phyloP scores from a whole-genome alignment of 2,329 filamentous ascomycete species.

The Ceratocystis variospora region DNA sequence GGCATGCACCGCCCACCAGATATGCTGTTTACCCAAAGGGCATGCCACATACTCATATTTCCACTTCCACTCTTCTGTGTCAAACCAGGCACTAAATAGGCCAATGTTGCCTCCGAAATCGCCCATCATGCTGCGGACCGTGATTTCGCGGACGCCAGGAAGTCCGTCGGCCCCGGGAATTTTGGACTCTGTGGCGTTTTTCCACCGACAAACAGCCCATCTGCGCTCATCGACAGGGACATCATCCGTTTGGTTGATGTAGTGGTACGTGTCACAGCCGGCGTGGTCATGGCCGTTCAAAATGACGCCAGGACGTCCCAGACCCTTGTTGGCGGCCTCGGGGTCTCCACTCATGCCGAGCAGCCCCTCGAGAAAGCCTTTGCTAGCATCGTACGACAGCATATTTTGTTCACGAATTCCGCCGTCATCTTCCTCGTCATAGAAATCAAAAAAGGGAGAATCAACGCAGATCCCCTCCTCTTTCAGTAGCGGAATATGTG shows the following conservation, averaged over 20 bases:
- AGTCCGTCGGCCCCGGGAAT: slow-evolving; percentile 32
- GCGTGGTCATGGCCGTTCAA: slow-evolving; percentile 92
- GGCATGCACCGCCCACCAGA: slow-evolving; percentile 58
- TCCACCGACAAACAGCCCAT: slow-evolving; percentile 40
- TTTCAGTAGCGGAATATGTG: slow-evolving; percentile 86
- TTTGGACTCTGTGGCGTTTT: slow-evolving; percentile 30
- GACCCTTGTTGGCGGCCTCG: slow-evolving; percentile 44
- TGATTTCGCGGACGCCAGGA: slow-evolving; percentile 71
- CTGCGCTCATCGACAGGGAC: slow-evolving; percentile 29
- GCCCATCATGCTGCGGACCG: slow-evolving; percentile 97
- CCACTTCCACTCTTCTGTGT: slow-evolving; percentile 60
- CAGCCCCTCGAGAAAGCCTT: slow-evolving; percentile 68
- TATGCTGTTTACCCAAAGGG: slow-evolving; percentile 68
- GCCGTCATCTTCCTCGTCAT: slow-evolving; percentile 47
- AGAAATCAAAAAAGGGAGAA: slow-evolving; percentile 68
- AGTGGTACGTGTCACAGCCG: slow-evolving; percentile 84
- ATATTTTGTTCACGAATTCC: slow-evolving; percentile 86
- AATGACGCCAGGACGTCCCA: slow-evolving; percentile 61
- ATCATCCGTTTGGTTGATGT: slow-evolving; percentile 48
- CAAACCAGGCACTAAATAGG: slow-evolving; percentile 80
- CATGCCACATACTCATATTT: slow-evolving; percentile 68
- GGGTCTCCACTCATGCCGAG: slow-evolving; percentile 59
- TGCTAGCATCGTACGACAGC: slow-evolving; percentile 57
- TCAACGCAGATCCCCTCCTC: slow-evolving; percentile 70
- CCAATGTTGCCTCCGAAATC: slow-evolving; percentile 87